Percentiles rank a stretch among this genome's conserved stretches.
Conservation (phyloP, 805 yeast species). For the Pichia exigua region DNA sequence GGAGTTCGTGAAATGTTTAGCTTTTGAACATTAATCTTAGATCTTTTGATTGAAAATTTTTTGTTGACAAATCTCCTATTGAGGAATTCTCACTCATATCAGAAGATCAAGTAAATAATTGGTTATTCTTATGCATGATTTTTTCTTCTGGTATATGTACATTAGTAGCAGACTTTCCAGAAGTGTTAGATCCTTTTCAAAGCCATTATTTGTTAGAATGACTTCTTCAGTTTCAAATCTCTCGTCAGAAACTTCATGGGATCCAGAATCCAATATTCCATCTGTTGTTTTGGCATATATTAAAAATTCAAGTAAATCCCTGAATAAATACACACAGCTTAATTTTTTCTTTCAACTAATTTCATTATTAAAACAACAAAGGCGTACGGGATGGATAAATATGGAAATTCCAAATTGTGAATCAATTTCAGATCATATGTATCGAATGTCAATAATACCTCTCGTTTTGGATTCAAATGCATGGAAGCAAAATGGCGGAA, state of each 20-base stretch:
- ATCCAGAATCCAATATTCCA: slow-evolving; percentile 38
- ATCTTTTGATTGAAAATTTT: background rate
- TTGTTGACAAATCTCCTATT: background rate
- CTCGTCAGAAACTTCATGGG: slow-evolving; percentile 28
- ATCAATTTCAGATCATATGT: slow-evolving; percentile 91
- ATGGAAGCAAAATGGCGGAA: slow-evolving; percentile 8
- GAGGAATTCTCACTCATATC: background rate
- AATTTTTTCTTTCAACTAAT: slow-evolving; percentile 48
- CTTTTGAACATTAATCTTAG: too few relatives aligned
- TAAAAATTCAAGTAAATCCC: slow-evolving; percentile 6
- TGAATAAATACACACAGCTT: slow-evolving; percentile 22
- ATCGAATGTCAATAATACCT: slow-evolving; percentile 81
- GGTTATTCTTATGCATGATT: background rate
- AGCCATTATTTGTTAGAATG: background rate
- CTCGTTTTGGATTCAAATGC: slow-evolving; percentile 31
- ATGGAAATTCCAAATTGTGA: slow-evolving; percentile 50
- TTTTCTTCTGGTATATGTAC: background rate
- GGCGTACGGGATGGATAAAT: slow-evolving; percentile 93
- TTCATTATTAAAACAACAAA: slow-evolving; percentile 64
- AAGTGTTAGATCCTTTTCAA: background rate
- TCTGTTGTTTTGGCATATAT: slow-evolving; percentile 28
- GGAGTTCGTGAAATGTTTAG: too few relatives aligned
- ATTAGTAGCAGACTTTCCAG: background rate
- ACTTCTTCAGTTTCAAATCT: background rate
- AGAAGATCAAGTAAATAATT: background rate